These are phyloP conservation scores for Candida xiaguanensis DNA, from an alignment of 805 yeast genomes.

Conservation along the genomic window DNA sequence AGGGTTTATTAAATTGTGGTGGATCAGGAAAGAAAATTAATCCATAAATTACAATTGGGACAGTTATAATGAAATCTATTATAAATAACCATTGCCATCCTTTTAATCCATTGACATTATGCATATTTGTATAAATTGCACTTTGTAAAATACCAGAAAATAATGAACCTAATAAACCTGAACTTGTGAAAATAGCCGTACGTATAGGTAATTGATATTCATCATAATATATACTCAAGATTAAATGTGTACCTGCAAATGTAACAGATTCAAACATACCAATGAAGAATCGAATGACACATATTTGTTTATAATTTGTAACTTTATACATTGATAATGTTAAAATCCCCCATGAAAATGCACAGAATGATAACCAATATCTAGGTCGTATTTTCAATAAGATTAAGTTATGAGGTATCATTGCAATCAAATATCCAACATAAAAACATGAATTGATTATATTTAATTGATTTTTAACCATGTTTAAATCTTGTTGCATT, in stretches of 20 bases:
- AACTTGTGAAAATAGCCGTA: constrained; percentile 55
- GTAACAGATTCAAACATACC: constrained; percentile 67
- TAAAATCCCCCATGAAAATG: constrained; percentile 61
- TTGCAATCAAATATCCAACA: constrained; percentile 57
- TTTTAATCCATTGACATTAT: constrained; percentile 49
- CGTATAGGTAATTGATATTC: constrained; percentile 44
- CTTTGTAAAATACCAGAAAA: constrained; percentile 63
- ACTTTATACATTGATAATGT: constrained; percentile 55
- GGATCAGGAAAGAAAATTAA: constrained; percentile 56
- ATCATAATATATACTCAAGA: constrained; percentile 39
- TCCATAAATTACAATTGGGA: constrained; percentile 58
- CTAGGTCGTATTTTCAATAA: constrained; percentile 54
- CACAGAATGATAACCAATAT: constrained; percentile 54
- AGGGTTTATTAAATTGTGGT: constrained; percentile 40
- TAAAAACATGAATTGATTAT: constrained; percentile 55
- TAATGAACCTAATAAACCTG: constrained; percentile 58
- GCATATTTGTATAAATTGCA: constrained; percentile 43
- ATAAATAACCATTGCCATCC: constrained; percentile 78
- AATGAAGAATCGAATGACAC: constrained; percentile 61
- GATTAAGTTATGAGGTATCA: constrained; percentile 50
- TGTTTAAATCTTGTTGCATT: constrained; percentile 50
- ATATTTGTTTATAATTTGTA: constrained; percentile 47
- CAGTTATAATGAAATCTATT: constrained; percentile 57
- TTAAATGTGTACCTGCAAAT: constrained; percentile 32
- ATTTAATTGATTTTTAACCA: constrained; percentile 61